Evolutionary conservation across 768 basidiomycete species (phyloP).

Genomic region (Amanita fuliginea): DNA sequence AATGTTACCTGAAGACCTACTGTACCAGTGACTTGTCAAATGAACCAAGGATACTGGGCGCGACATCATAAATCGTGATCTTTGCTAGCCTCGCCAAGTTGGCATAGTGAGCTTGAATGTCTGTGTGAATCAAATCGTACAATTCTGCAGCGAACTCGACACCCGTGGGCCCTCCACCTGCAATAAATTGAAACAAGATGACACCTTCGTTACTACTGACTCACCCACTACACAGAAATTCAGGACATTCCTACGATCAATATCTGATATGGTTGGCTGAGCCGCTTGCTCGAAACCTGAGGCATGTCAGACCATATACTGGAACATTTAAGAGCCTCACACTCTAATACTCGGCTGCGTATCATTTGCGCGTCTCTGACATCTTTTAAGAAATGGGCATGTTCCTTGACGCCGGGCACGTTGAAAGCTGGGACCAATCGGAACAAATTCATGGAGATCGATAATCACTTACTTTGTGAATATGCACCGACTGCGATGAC

Average conservation of each 20-base stretch:
- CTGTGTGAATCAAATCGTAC: constrained; percentile 63
- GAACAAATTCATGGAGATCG: not conserved
- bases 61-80: constrained; percentile 79
- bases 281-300: constrained; percentile 82
- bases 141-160: constrained; percentile 81
- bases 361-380: constrained; percentile 67
- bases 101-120: constrained; percentile 53
- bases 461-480: constrained; percentile 51
- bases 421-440: constrained; percentile 39
- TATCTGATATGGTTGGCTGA: constrained; percentile 66
- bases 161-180: constrained; percentile 70
- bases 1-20: constrained; percentile 21
- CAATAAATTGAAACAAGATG: constrained; percentile 1
- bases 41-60: constrained; percentile 58
- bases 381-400: constrained; percentile 76
- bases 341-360: constrained; percentile 63
- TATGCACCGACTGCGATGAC: constrained; percentile 83
- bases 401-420: constrained; percentile 69
- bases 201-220: constrained; percentile 10
- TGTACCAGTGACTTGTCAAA: constrained; percentile 62
- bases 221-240: constrained; percentile 82
- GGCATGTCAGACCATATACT: not conserved
- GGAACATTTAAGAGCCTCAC: constrained; percentile 20
- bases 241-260: constrained; percentile 63
- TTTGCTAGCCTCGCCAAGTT: constrained; percentile 48